A percentile compares a stretch with the other conserved stretches of the same genome.
These are phyloP conservation scores for Pyrus betulifolia DNA, from an alignment of 306 rosid genomes.

Conservation along the genomic window DNA sequence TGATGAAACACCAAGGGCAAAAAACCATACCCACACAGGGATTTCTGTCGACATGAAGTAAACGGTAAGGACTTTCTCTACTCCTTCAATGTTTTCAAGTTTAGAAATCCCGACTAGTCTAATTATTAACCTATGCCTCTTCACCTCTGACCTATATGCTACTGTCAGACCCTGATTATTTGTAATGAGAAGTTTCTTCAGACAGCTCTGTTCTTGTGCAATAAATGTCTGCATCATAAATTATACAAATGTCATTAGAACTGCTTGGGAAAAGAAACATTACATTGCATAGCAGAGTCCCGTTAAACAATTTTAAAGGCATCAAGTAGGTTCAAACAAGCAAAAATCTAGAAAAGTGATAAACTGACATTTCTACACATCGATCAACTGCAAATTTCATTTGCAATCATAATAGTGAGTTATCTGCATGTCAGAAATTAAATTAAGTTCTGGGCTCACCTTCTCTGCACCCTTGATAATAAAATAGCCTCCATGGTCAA, in stretches of 20 bases:
- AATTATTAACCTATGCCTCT: slow-evolving; percentile 67
- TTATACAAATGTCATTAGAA: slow-evolving; percentile 1
- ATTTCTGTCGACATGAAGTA: slow-evolving; percentile 70
- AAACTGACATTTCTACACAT: not conserved
- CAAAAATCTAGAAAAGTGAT: not conserved
- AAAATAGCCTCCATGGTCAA: slow-evolving; percentile 91
- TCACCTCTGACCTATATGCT: slow-evolving; percentile 57
- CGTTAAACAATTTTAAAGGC: not conserved
- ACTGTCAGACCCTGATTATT: slow-evolving; percentile 57
- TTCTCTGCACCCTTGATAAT: slow-evolving; percentile 89
- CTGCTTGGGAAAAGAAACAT: not conserved
- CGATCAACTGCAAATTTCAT: not conserved
- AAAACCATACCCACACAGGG: slow-evolving; percentile 81
- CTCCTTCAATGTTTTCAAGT: slow-evolving; percentile 47
- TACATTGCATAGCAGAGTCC: not conserved
- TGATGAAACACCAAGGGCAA: slow-evolving; percentile 70
- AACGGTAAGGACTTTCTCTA: slow-evolving; percentile 61
- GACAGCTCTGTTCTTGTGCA: slow-evolving; percentile 78
- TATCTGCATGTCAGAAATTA: not conserved
- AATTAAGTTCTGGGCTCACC: slow-evolving; percentile 32
- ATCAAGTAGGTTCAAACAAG: not conserved
- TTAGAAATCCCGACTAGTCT: slow-evolving; percentile 44
- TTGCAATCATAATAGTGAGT: not conserved
- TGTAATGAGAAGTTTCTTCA: slow-evolving; percentile 68
- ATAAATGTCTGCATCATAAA: slow-evolving; percentile 66